Evolutionary conservation across 179 eudicot species (phyloP).

Genomic region (Camellia oleifera): DNA sequence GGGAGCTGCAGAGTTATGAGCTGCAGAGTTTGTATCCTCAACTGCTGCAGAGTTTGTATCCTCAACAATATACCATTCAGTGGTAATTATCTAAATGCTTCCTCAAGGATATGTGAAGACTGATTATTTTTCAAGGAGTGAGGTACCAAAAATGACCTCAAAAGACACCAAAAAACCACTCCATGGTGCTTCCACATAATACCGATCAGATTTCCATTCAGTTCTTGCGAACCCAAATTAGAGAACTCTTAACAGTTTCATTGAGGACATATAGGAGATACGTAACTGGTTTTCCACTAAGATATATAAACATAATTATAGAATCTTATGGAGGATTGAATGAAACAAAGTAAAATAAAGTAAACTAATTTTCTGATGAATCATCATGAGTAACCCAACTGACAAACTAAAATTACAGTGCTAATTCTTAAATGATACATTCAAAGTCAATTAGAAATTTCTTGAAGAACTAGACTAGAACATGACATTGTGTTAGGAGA

Average conservation of each 20-base stretch:
- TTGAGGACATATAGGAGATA: background rate
- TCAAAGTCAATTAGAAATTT: background rate
- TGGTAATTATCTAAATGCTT: background rate
- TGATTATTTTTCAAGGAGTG: background rate
- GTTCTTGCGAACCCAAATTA: background rate
- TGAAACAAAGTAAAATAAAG: conserved; percentile 1
- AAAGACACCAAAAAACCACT: background rate
- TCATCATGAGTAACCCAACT: background rate
- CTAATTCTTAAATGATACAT: conserved; percentile 1
- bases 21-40: no score
- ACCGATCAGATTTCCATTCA: background rate
- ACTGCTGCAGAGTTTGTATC: no score
- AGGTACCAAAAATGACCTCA: background rate
- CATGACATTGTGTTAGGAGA: background rate
- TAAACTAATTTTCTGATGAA: background rate
- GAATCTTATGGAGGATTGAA: background rate
- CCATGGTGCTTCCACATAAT: background rate
- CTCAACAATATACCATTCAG: background rate
- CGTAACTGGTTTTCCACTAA: background rate
- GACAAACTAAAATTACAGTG: background rate
- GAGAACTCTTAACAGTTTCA: background rate
- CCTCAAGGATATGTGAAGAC: background rate
- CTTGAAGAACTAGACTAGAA: conserved; percentile 2
- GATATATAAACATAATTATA: background rate
- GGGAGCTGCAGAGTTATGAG: no score